phyloP scores from a whole-genome alignment of 2,329 filamentous ascomycete genomes.

The Alternaria sp. region DNA sequence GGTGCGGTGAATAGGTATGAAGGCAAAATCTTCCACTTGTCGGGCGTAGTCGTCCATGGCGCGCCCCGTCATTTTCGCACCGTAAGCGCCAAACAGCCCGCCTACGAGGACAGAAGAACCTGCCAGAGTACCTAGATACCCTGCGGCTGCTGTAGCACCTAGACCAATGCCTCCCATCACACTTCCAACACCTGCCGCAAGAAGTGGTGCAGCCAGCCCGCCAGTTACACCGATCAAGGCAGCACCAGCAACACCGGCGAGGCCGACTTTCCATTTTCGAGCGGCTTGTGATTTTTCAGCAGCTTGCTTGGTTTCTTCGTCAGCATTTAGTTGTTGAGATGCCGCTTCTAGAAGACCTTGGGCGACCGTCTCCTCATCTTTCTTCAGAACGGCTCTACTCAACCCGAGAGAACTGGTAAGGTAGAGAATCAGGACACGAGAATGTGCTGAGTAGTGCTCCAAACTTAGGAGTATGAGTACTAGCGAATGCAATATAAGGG shows the following conservation, averaged over 20 bases:
- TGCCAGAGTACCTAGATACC: conserved; percentile 80
- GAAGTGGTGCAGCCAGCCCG: conserved; percentile 78
- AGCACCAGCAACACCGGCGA: conserved; percentile 87
- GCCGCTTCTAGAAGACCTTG: conserved; percentile 77
- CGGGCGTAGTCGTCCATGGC: conserved; percentile 88
- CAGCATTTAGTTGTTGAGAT: conserved; percentile 73
- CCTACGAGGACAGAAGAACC: conserved; percentile 83
- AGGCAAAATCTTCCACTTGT: conserved; percentile 88
- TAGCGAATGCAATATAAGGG: conserved; percentile 74
- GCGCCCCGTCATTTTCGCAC: conserved; percentile 79
- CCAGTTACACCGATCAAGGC: conserved; percentile 85
- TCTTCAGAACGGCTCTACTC: conserved; percentile 68
- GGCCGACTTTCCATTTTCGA: conserved; percentile 80
- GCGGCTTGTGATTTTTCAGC: conserved; percentile 70
- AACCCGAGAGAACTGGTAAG: conserved; percentile 76
- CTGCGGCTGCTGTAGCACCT: conserved; percentile 75
- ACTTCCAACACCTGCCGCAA: conserved; percentile 79
- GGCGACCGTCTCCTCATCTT: conserved; percentile 79
- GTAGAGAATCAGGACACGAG: conserved; percentile 74
- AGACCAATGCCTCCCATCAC: conserved; percentile 81
- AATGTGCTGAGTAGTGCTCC: conserved; percentile 78
- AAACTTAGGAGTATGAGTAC: conserved; percentile 77
- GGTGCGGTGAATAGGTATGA: conserved; percentile 69
- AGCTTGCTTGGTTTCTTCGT: conserved; percentile 77
- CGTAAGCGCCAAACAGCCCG: conserved; percentile 90